Percentiles rank a stretch among this genome's conserved stretches.
These are phyloP conservation scores for Solanum sejunctum DNA, from an alignment of 257 asterid genomes.

Conservation along the genomic window DNA sequence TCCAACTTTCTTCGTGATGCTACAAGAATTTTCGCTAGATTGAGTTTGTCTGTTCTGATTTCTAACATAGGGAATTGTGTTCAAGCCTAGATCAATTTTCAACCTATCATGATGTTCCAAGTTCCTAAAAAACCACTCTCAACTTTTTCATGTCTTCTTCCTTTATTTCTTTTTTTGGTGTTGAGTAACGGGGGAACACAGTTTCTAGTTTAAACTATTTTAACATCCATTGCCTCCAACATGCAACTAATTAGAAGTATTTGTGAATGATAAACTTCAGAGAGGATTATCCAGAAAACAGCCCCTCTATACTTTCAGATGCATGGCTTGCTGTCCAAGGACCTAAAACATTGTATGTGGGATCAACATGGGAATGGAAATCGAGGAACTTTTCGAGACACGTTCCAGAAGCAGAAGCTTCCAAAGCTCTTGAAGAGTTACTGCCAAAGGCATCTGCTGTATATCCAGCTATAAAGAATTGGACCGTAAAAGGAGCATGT, in stretches of 20 bases:
- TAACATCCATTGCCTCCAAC: not conserved
- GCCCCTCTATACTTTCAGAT: slow-evolving; percentile 82
- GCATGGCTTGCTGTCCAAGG: slow-evolving; percentile 89
- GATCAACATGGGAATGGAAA: slow-evolving; percentile 97
- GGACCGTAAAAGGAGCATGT: slow-evolving; percentile 47
- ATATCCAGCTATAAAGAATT: slow-evolving; percentile 53
- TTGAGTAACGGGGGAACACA: not conserved
- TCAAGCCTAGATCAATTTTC: not conserved
- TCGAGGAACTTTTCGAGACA: slow-evolving; percentile 50
- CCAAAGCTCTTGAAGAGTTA: slow-evolving; percentile 46
- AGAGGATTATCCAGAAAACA: slow-evolving; percentile 44
- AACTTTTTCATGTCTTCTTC: not conserved
- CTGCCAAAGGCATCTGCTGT: slow-evolving; percentile 51
- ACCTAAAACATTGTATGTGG: slow-evolving; percentile 44
- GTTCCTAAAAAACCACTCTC: not conserved
- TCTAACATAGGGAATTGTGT: not conserved
- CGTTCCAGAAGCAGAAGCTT: slow-evolving; percentile 49
- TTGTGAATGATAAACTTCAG: slow-evolving; percentile 20
- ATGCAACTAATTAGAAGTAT: not conserved
- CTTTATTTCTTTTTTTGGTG: not conserved
- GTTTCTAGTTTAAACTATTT: not conserved
- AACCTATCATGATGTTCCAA: not conserved
- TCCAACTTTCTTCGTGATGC: not conserved
- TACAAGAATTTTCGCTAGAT: not conserved
- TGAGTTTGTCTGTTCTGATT: not conserved